Conservation (phyloP, 1,139 yeast species). For the Sugiyamaella paludigena region DNA sequence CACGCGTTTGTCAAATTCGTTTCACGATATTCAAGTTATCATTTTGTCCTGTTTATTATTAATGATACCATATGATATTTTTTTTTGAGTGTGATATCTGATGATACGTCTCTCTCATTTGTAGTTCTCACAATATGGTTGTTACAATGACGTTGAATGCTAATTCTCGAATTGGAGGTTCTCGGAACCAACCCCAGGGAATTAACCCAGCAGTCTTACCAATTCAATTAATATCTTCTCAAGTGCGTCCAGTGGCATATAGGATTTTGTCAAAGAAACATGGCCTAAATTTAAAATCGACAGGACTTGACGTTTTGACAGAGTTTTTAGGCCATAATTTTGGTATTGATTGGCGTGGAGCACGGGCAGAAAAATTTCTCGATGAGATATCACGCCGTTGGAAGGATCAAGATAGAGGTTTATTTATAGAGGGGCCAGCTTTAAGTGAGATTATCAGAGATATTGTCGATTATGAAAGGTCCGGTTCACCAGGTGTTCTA, state of each 20-base stretch:
- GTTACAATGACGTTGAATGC: too few species aligned
- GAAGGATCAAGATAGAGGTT: constrained; percentile 86
- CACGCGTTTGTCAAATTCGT: too few species aligned
- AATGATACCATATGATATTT: too few species aligned
- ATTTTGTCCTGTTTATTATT: too few species aligned
- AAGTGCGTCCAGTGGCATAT: constrained; percentile 87
- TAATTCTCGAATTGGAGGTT: too few species aligned
- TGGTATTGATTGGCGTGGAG: constrained; percentile 85
- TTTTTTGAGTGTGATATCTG: too few species aligned
- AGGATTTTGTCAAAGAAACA: constrained; percentile 86
- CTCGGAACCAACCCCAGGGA: too few species aligned
- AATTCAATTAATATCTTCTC: constrained; percentile 70
- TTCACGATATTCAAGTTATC: too few species aligned
- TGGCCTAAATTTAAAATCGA: constrained; percentile 84
- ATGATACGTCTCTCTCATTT: too few species aligned
- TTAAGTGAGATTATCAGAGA: constrained; percentile 64
- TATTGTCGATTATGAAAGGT: constrained; percentile 24
- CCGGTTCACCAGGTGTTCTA: constrained; percentile 2
- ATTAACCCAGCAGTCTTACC: constrained; percentile 50
- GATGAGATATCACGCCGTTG: constrained; percentile 80
- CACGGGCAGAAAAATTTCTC: constrained; percentile 61
- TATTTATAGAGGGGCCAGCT: constrained; percentile 77
- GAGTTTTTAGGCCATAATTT: constrained; percentile 68
- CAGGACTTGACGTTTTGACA: constrained; percentile 73
- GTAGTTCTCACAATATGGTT: too few species aligned